Percentiles rank a stretch among this genome's conserved stretches.
These are phyloP conservation scores for Aspergillus jensenii DNA, from an alignment of 2,329 filamentous ascomycete genomes.

Conservation along the genomic window DNA sequence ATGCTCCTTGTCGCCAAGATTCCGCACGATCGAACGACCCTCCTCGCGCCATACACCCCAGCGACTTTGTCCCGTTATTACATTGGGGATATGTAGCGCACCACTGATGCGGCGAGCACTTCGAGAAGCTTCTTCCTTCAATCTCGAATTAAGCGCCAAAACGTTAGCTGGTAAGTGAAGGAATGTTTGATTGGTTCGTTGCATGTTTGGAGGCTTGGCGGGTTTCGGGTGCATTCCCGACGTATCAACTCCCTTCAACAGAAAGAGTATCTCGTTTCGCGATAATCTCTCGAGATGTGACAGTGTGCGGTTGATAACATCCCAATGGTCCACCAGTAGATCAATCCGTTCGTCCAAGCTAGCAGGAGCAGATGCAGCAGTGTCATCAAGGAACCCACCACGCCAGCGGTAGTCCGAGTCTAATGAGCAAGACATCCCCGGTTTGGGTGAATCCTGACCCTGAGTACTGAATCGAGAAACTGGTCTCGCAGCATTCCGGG, in stretches of 20 bases:
- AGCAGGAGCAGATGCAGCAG: slow-evolving; percentile 46
- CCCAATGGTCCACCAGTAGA: slow-evolving; percentile 58
- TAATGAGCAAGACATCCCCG: slow-evolving; percentile 40
- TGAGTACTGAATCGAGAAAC: slow-evolving; percentile 36
- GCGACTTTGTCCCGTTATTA: slow-evolving; percentile 57
- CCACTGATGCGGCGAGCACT: slow-evolving; percentile 53
- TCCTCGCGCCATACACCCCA: slow-evolving; percentile 64
- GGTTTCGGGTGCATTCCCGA: slow-evolving; percentile 42
- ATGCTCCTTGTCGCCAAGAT: slow-evolving; percentile 55
- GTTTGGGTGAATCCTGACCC: slow-evolving; percentile 31
- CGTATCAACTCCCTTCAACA: slow-evolving; percentile 50
- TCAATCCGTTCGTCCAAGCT: slow-evolving; percentile 56
- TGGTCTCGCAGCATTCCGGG: slow-evolving; percentile 34
- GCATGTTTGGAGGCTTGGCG: slow-evolving; percentile 48
- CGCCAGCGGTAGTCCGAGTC: slow-evolving; percentile 44
- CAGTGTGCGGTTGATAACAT: slow-evolving; percentile 57
- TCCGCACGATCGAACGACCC: slow-evolving; percentile 57
- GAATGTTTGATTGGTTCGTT: slow-evolving; percentile 49
- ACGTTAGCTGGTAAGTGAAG: slow-evolving; percentile 52
- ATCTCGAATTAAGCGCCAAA: slow-evolving; percentile 43
- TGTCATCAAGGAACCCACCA: slow-evolving; percentile 38
- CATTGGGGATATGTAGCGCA: slow-evolving; percentile 57
- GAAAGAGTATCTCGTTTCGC: slow-evolving; percentile 51
- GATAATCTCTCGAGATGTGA: slow-evolving; percentile 54
- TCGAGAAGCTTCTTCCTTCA: slow-evolving; percentile 49